Base-by-base conservation (phyloP, 1,284 basidiomycete genomes). In the Leucocoprinus gongylophorus region DNA sequence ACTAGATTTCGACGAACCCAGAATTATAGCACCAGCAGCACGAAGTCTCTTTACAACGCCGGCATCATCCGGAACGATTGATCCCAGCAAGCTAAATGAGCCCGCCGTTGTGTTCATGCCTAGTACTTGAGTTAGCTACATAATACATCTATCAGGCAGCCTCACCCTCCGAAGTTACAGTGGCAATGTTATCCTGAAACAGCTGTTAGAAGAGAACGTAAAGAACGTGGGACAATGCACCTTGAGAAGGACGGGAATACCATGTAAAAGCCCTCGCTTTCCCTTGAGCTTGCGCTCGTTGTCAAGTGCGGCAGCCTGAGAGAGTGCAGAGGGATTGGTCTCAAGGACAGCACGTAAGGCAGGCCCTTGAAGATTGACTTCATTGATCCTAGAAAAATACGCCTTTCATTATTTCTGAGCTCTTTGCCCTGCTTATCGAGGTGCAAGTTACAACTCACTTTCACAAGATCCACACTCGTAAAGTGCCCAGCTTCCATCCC, bases 71-170 rank as follows among this genome's bases (percentile, higher is more conserved):
- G 80, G 79, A 4, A 83, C 77, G 35, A 85, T 63, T 0, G 81
- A 83, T 2, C 70, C 71, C 3, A 82, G 64, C 2, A 85, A 70
- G 8, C 74, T 73, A 57, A 75, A 82, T 0, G 81, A 82, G 1
- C 82, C 82, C 43, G 76, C 79, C 1, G 79, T 81, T 0, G 80
- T 82, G 57, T 87, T 83, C 81, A 87, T 78, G 1, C 83, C 81
- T 79, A 29, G n/a, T 10, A 37, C 20, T 44, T 42, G 4, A 12
- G n/a, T 41, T 15, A 44, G 9, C 2, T 8, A 21, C 23, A 7
- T 26, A 15, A 41, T 40, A 35, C 33, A 12, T 30, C 39, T 37
- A 49, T 37, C 50, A 30, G 10, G 40, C 18, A 13, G 33, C 5
- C 48, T 43, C 20, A 76, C 79, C 80, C 64, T 83, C 81, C 10